Percentiles rank a stretch among this genome's conserved stretches.
phyloP scores from a whole-genome alignment of 176 grass and related monocot species.

The Tuctoria greenei region DNA sequence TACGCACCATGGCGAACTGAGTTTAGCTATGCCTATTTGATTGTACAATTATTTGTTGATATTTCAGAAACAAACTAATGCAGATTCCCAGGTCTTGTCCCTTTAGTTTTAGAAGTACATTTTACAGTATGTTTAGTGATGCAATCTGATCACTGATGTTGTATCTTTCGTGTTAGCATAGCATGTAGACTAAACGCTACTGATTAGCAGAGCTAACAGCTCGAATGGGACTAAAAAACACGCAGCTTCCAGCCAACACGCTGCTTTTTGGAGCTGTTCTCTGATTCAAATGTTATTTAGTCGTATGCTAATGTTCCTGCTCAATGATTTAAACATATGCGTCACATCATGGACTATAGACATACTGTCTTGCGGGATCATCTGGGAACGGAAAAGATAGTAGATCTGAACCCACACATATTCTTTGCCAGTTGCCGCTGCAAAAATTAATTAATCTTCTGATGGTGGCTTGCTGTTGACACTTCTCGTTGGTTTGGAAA shows the following conservation, averaged over 20 bases:
- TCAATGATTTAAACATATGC: not conserved
- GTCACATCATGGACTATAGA: not conserved
- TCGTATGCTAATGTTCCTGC: not conserved
- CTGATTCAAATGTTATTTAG: not conserved
- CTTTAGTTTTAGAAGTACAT: not conserved
- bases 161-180: not conserved
- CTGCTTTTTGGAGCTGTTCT: not conserved
- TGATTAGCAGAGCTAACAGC: not conserved
- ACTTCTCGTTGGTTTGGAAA: not conserved
- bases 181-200: not conserved
- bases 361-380: not conserved
- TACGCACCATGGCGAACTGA: not conserved
- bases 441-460: not conserved
- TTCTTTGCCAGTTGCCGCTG: not conserved
- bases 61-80: slow-evolving; percentile 17
- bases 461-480: not conserved
- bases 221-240: not conserved
- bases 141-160: not conserved
- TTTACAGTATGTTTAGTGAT: not conserved
- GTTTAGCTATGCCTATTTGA: not conserved
- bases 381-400: not conserved
- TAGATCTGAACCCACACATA: not conserved
- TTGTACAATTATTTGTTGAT: not conserved
- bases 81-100: not conserved
- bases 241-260: not conserved